Base-by-base conservation (phyloP, 2,329 filamentous ascomycete species). In the Drechslerella dactyloides region DNA sequence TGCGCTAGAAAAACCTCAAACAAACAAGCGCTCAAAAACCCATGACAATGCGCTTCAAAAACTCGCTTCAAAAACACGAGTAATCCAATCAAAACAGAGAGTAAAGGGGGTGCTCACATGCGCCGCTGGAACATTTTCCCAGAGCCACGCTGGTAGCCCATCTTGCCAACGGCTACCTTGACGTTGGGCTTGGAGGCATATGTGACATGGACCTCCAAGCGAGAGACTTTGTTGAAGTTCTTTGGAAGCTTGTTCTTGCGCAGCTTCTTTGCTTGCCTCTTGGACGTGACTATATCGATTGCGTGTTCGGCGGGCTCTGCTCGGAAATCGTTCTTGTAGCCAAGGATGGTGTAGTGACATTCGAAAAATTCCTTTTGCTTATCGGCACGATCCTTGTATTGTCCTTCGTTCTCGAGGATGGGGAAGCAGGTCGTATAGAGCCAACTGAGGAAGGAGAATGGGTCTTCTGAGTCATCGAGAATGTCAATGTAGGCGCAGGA, bases 321-420 rank as follows among this genome's bases (percentile, higher is more conserved):
- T 15, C 40, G 42, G 37, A 57, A 55, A 11, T 17, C 24, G 1
- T 19, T 23, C 23, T 72, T 72, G 33, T 37, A 60, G 0, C 66
- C 66, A 8, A 72, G 52, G 13, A 72, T 55, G 0, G 66, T 72
- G 17, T 48, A 72, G 23, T 72, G 60, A 21, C 66, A 72, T 46
- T 64, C 60, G 27, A 64, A 64, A 2, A 2, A 40, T 3, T 54
- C 50, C 11, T 23, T 30, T 21, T 57, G 24, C 52, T 46, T 63
- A 15, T 37, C 30, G 1, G 60, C 5, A 10, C 48, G 56, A 17
- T 58, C n/a, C 15, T 27, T 44, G 8, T 60, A 59, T 27, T 60
- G n/a, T n/a, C n/a, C 46, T 1, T 51, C 35, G 2, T 35, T 48
- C 1, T 19, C 10, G 15, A 64, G 10, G 0, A 42, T 50, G n/a